Base-by-base conservation (phyloP, 2,329 filamentous ascomycete species). In the Alternaria angustiovoidea region DNA sequence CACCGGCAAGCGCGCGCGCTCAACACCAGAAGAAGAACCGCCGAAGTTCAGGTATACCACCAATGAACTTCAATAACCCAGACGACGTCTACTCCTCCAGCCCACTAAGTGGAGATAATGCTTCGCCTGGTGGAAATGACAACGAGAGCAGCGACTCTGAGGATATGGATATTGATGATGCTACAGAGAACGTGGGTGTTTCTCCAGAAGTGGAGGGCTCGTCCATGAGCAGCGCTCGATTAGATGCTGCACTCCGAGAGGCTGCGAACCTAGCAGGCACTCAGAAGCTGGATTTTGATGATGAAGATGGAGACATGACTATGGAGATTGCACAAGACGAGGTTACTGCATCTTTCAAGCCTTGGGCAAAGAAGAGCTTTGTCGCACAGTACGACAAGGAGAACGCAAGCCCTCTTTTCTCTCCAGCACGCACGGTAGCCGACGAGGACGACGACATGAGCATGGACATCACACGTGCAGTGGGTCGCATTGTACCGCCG, bases 401-500 rank as follows among this genome's bases (percentile, higher is more conserved):
- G 63, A 84, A 84, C 39, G 71, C 81, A 6, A 81, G 83, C 24
- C 57, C 57, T 59, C 82, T 81, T 4, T 85, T 84, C 64, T 82
- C 81, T 11, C 79, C 80, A 22, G 78, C 79, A n/a, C 78, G 78
- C 49, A 78, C 78, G 54, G 74, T 83, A 24, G 74, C 80, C 5
- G 66, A 63, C 14, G 61, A 85, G 12, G 82, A 82, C 12, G 81
- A 85, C 64, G 92, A 94, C 39, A 89, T 96, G 84, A 95, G 92
- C 22, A 97, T 98, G 94, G 94, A 98, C 69, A 92, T 97, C 7
- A 97, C 94, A 2, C 88, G 87, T 55, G 92, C 88, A 8, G 83
- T 96, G 54, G 94, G 94, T 8, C 87, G 89, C 3, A 97, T 98
- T 54, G 78, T 97, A 26, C 81, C 84, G 2, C 83, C 46, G 20